Evolutionary conservation across 2,329 filamentous ascomycete genomes (phyloP), one percentile per base, ranked within the genome.

Genomic region (Bipolaris bicolor): DNA sequence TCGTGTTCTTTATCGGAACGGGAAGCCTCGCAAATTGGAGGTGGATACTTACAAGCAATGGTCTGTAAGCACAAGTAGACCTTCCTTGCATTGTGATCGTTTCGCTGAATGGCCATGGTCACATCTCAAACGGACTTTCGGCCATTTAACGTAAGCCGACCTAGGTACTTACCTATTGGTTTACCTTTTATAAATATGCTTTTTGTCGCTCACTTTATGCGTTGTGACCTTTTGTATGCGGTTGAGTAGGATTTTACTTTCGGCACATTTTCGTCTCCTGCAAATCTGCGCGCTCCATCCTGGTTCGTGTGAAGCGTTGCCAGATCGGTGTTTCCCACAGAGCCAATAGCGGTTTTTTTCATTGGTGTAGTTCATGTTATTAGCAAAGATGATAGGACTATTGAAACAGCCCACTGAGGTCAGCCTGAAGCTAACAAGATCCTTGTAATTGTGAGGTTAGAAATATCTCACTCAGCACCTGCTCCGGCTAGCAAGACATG

Each of bases 371-470:
- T 43, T 20, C 39, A 43, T 43, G 22, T 24, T 43, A 15, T 43
- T 15, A 7, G 39, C 22, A 24, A 43, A 24, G 39, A 43, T 9
- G 34, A 37, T 37, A 43, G 39, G 39, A 43, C 39, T 43, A 43
- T 43, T 43, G 39, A 43, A 15, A 43, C 39, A 24, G 18, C 15
- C 39, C 6, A 20, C 16, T 43, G 39, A 20, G 18, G 39, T 10
- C 22, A 43, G 39, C 39, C 22, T 20, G 15, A 24, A 43, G 7
- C 39, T 43, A 24, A 43, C 39, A 43, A 43, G 39, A 24, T 15
- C 39, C 9, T 43, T 43, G 39, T 43, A 24, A 7, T 43, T 43
- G 39, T 43, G 39, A 43, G 39, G 39, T 43, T 43, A 43, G 39
- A 24, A 43, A 24, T 22, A 43, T 11, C 7, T 43, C 39, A 43